Evolutionary conservation across 805 yeast species (phyloP), one percentile per base, ranked within the genome.

Genomic region (Lipomyces chichibuensis): DNA sequence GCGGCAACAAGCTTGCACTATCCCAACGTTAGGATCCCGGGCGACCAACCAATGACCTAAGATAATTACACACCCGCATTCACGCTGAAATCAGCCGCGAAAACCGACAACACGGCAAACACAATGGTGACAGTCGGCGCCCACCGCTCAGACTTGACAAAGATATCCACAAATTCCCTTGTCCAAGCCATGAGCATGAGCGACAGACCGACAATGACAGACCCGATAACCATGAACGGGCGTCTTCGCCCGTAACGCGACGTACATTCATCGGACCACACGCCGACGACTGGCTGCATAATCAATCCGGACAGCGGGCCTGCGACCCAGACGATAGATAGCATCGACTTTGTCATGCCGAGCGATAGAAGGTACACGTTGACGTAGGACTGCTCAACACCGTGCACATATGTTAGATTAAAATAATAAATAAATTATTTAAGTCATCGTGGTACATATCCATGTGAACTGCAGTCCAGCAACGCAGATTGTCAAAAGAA

Each of bases 401-500:
- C 71, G 70, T 67, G 39, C 43, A 46, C 14, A 55, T n/a, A 56
- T 13, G 65, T 60, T 37, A 63, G 63, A 55, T 20, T 33, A 1
- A 3, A 27, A 20, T 14, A 52, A 20, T 8, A 17, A 33, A n/a
- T 8, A 32, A 11, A 9, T 9, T 17, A 25, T 14, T n/a, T 8
- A 43, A n/a, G 11, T 6, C 23, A n/a, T 8, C 43, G 57, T 64
- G 52, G 33, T 25, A 66, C 72, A 85, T 3, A 87, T 87, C 90
- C 90, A 87, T 0, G 90, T 85, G 66, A 87, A 77, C 73, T 87
- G 90, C 20, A 87, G 78, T 0, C 88, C 88, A 6, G 88, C 88
- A 3, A 87, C 78, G 8, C 84, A 78, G 3, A 83, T 74, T 0
- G 87, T 84, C 23, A 85, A 76, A 11, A 83, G 73, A 7, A 85